Evolutionary conservation across 331 rosid genomes (phyloP).

Genomic region (Stylosanthes scabra): DNA sequence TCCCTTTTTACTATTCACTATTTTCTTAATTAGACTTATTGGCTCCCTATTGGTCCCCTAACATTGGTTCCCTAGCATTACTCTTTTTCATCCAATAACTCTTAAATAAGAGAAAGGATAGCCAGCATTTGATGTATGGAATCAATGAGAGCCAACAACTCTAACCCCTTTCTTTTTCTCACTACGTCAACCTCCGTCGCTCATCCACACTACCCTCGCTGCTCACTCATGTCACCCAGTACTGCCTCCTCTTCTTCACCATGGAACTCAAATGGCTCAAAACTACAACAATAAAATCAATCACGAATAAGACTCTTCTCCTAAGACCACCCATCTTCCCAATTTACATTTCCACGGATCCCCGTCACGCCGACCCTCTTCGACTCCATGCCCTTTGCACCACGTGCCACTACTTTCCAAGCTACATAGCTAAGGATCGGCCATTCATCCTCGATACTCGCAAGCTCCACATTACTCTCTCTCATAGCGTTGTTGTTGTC

Average conservation of each 20-base stretch:
- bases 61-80: too few relatives aligned
- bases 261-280: constrained; percentile 68
- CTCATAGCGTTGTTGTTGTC: constrained; percentile 68
- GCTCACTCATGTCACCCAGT: too few relatives aligned
- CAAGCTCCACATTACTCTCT: constrained; percentile 73
- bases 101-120: too few relatives aligned
- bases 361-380: constrained; percentile 54
- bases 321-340: constrained; percentile 49
- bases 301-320: constrained; percentile 9
- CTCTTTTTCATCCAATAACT: too few relatives aligned
- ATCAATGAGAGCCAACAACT: too few relatives aligned
- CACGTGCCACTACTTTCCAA: constrained; percentile 61
- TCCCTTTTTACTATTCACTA: too few relatives aligned
- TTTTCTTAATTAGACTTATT: too few relatives aligned
- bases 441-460: constrained; percentile 44
- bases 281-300: constrained; percentile 12
- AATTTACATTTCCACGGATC: constrained; percentile 63
- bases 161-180: too few relatives aligned
- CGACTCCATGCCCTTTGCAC: constrained; percentile 59
- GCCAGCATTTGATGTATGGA: too few relatives aligned
- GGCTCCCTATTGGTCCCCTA: too few relatives aligned
- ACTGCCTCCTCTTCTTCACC: background rate
- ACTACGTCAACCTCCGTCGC: too few relatives aligned
- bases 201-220: too few relatives aligned
- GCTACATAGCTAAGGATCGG: constrained; percentile 33